Conservation (phyloP, 2,329 filamentous ascomycete species). For the Remersonia thermophila region DNA sequence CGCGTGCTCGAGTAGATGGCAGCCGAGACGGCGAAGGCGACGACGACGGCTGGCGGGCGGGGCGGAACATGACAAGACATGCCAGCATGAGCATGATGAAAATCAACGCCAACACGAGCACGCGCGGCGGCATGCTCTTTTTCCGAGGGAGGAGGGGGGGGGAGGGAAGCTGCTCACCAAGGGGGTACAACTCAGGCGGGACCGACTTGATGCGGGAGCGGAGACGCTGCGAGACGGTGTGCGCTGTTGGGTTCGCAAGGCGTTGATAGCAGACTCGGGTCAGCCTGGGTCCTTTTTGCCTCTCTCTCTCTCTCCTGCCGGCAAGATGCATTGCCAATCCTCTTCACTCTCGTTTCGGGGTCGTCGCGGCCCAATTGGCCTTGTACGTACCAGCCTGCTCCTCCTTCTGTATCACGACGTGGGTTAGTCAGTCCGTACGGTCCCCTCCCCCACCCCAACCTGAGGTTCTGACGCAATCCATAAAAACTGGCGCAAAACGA, state of each 20-base stretch:
- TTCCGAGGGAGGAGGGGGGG: too few species aligned
- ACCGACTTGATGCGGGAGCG: slow-evolving; percentile 71
- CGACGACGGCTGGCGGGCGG: slow-evolving; percentile 60
- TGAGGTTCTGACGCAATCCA: slow-evolving; percentile 21
- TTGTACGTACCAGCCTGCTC: slow-evolving; percentile 51
- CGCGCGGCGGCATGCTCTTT: too few species aligned
- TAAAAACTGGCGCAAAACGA: slow-evolving; percentile 11
- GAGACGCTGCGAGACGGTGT: slow-evolving; percentile 92
- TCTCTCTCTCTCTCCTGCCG: too few species aligned
- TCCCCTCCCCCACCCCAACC: too few species aligned
- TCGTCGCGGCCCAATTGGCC: slow-evolving; percentile 10
- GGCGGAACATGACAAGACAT: too few species aligned
- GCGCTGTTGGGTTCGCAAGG: slow-evolving; percentile 44
- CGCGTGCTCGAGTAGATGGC: slow-evolving; percentile 69
- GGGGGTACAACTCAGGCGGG: slow-evolving; percentile 85
- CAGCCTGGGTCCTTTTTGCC: slow-evolving; percentile 9
- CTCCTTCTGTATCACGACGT: slow-evolving; percentile 39
- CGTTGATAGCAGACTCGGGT: slow-evolving; percentile 11
- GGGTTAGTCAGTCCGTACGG: too few species aligned
- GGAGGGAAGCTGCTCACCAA: slow-evolving; percentile 51
- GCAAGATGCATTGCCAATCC: too few species aligned
- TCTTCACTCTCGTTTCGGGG: not conserved
- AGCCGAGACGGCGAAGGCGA: slow-evolving; percentile 70
- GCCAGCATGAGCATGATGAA: slow-evolving; percentile 1
- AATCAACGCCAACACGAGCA: too few species aligned